These are phyloP conservation scores for Taphrina communis DNA, from an alignment of 1,139 yeast species.

Conservation along the genomic window DNA sequence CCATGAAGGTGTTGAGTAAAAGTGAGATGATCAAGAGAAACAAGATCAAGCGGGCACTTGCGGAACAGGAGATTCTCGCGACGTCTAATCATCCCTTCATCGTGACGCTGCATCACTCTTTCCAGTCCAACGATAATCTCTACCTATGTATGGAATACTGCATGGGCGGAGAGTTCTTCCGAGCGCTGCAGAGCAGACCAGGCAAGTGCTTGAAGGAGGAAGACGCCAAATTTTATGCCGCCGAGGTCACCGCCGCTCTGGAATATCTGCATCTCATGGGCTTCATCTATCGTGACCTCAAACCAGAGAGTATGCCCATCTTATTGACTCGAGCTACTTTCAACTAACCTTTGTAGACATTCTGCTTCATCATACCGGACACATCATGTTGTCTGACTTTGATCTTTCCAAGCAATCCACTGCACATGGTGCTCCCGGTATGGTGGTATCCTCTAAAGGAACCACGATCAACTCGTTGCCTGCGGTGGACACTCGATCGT, in stretches of 20 bases:
- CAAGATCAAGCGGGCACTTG: constrained; percentile 89
- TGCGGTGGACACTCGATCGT: constrained; percentile 83
- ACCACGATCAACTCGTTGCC: constrained; percentile 50
- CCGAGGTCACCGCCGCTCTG: constrained; percentile 95
- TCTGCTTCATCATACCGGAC: constrained; percentile 90
- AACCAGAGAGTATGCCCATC: constrained; percentile 68
- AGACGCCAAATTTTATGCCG: constrained; percentile 93
- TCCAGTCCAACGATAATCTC: constrained; percentile 90
- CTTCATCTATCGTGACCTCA: constrained; percentile 89
- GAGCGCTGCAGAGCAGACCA: constrained; percentile 91
- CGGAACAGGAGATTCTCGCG: constrained; percentile 95
- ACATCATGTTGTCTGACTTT: constrained; percentile 95
- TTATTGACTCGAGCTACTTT: too few relatives aligned
- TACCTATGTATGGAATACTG: constrained; percentile 98
- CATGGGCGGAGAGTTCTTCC: constrained; percentile 98
- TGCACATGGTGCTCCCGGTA: constrained; percentile 59
- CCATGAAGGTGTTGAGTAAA: constrained; percentile 89
- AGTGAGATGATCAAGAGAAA: constrained; percentile 94
- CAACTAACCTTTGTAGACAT: constrained; percentile 56
- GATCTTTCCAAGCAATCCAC: constrained; percentile 91
- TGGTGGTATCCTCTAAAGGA: constrained; percentile 51
- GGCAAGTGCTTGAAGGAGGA: constrained; percentile 83
- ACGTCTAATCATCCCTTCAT: constrained; percentile 96
- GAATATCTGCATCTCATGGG: constrained; percentile 97
- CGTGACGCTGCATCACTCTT: constrained; percentile 93